Base-by-base conservation (phyloP, 2,329 filamentous ascomycete species). In the Pestalotiopsis fici region DNA sequence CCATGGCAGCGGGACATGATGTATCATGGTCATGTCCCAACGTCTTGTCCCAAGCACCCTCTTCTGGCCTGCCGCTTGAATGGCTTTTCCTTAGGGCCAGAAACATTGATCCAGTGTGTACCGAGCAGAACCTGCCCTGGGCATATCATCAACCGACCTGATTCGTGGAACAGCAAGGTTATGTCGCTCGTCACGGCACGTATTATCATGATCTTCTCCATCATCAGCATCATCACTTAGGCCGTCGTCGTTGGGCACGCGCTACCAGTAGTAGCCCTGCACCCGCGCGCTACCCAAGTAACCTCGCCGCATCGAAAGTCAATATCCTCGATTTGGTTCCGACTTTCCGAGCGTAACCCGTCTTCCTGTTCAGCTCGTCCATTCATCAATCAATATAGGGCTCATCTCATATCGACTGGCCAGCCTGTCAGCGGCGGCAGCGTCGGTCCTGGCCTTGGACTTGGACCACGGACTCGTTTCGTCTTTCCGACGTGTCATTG, bases 401-500 rank as follows among this genome's bases (percentile, higher is more conserved):
- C 60, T 63, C 37, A 63, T 31, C 60, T 37, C 37, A 50, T 31
- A 15, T 18, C 21, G 15, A 47, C 37, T n/a, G 18, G 25, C 60
- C 60, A 63, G 37, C 60, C 60, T 63, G 60, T 63, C 60, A 63
- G 60, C 60, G 37, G n/a, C 60, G 37, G 39, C 60, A 63, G 18
- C 35, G 59, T 47, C 59, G 35, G 39, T 62, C 59, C 37, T 62
- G 59, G 37, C n/a, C 31, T 31, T 11, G 31, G 23, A 13, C 39
- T 15, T 21, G 43, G 43, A 7, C 21, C 43, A n/a, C 43, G n/a
- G 43, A 15, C 59, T 62, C 39, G 31, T 35, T 35, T 35, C 31
- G 31, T 11, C 31, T 35, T 28, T 55, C 47, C 47, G 61, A 64
- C 61, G 47, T 64, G 61, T 64, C 61, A 64, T 43, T 54, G 39